Evolutionary conservation across 257 asterid genomes (phyloP).

Genomic region (Dorcoceras hygrometricum): DNA sequence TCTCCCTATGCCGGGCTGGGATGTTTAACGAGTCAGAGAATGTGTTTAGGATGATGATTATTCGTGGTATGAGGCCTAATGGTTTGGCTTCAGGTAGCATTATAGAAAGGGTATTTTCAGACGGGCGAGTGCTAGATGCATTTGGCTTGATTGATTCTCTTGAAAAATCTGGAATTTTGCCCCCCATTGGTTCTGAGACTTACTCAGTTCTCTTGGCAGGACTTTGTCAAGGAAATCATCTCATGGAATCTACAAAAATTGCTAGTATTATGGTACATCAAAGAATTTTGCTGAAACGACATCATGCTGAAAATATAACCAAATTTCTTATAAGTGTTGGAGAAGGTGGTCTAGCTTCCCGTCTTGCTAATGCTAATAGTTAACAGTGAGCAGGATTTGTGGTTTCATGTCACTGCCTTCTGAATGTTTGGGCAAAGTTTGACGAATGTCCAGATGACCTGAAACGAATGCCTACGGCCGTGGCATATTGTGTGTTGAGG

Average conservation of each 20-base stretch:
- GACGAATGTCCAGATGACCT: background rate
- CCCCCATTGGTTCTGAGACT: conserved; percentile 46
- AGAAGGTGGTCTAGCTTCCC: conserved; percentile 45
- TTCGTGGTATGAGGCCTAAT: conserved; percentile 58
- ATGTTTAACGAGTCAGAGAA: conserved; percentile 52
- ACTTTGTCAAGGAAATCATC: conserved; percentile 48
- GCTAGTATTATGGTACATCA: conserved; percentile 43
- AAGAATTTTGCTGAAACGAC: conserved; percentile 32
- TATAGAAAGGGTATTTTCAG: conserved; percentile 39
- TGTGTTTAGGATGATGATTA: conserved; percentile 54
- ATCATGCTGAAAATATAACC: conserved; percentile 31
- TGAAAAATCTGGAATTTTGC: conserved; percentile 42
- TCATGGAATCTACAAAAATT: conserved; percentile 46
- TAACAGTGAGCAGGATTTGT: conserved; percentile 5
- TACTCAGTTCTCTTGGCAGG: conserved; percentile 49
- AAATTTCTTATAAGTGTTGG: conserved; percentile 33
- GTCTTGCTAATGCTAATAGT: conserved; percentile 22
- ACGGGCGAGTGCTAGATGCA: conserved; percentile 59
- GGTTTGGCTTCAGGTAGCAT: conserved; percentile 52
- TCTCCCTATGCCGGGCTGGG: conserved; percentile 54
- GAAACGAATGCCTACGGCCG: background rate
- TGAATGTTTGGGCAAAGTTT: background rate
- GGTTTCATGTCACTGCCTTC: background rate
- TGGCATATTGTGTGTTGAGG: background rate
- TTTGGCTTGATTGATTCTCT: conserved; percentile 45